These are phyloP conservation scores for Colletotrichum lindemuthianum DNA, from an alignment of 2,329 filamentous ascomycete species.

Conservation along the genomic window DNA sequence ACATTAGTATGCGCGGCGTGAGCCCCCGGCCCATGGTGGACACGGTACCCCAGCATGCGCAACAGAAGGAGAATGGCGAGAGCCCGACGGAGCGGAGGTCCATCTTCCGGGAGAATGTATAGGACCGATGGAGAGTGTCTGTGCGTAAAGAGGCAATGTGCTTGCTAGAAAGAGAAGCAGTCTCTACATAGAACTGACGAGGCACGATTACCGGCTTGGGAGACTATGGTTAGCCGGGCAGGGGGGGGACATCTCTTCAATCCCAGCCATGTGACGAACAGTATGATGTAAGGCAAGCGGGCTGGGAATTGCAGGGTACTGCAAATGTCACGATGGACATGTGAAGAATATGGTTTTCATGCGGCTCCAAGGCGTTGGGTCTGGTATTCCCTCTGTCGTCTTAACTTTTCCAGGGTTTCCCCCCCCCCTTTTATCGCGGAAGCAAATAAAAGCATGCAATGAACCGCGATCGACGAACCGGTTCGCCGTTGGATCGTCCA, in stretches of 20 bases:
- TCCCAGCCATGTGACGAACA: slow-evolving; percentile 1
- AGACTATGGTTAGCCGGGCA: too few species aligned
- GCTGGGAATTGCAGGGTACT: slow-evolving; percentile 7
- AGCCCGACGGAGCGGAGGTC: slow-evolving; percentile 76
- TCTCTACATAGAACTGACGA: slow-evolving; percentile 7
- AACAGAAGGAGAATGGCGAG: slow-evolving; percentile 49
- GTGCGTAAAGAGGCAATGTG: background rate
- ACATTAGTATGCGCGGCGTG: slow-evolving; percentile 72
- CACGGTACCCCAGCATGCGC: slow-evolving; percentile 43
- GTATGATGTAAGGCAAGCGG: slow-evolving; percentile 33
- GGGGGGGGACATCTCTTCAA: background rate
- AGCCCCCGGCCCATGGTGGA: slow-evolving; percentile 77
- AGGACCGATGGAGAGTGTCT: slow-evolving; percentile 35
- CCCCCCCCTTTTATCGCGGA: slow-evolving; percentile 4
- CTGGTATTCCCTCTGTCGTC: background rate
- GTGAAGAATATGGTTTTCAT: slow-evolving; percentile 19
- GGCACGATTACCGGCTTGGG: background rate
- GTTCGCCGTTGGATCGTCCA: background rate
- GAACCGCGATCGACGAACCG: slow-evolving; percentile 5
- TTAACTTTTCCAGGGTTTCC: background rate
- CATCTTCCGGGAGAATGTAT: slow-evolving; percentile 77
- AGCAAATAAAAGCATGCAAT: slow-evolving; percentile 12
- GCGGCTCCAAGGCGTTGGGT: slow-evolving; percentile 30
- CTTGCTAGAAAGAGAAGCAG: background rate
- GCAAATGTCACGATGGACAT: slow-evolving; percentile 30